Percentiles rank a stretch among this genome's conserved stretches.
Conservation (phyloP, 1,284 basidiomycete species). For the Ganoderma lucidum region DNA sequence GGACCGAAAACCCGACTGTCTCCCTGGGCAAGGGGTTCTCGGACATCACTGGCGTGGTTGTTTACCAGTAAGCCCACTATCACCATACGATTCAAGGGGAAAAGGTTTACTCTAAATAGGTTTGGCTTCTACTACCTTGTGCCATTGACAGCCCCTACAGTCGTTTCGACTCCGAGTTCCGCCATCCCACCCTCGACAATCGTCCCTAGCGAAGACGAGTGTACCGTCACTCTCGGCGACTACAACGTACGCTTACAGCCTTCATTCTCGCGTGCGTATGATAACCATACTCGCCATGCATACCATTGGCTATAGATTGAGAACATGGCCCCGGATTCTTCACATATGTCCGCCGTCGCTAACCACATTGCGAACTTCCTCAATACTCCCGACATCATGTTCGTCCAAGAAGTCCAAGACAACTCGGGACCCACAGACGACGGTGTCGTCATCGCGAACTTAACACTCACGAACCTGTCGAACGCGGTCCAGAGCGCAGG, state of each 20-base stretch:
- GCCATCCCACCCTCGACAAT: slow-evolving; percentile 52
- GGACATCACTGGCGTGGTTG: slow-evolving; percentile 64
- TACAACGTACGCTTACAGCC: slow-evolving; percentile 55
- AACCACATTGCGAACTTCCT: slow-evolving; percentile 60
- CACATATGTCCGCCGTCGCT: slow-evolving; percentile 56
- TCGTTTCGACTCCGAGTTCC: slow-evolving; percentile 50
- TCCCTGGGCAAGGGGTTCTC: slow-evolving; percentile 56
- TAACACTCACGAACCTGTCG: slow-evolving; percentile 60
- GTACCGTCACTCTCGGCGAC: slow-evolving; percentile 58
- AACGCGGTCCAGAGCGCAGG: slow-evolving; percentile 52
- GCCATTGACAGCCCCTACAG: slow-evolving; percentile 59
- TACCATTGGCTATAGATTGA: slow-evolving; percentile 50
- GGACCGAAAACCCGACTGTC: slow-evolving; percentile 58
- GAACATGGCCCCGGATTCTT: slow-evolving; percentile 59
- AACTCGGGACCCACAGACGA: slow-evolving; percentile 62
- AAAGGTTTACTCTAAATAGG: slow-evolving; percentile 15
- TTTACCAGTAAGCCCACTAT: slow-evolving; percentile 48
- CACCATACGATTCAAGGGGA: background rate
- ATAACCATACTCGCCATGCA: background rate
- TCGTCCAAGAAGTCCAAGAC: slow-evolving; percentile 73
- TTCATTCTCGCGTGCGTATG: too few relatives aligned
- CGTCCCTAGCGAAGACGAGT: slow-evolving; percentile 44
- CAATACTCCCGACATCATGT: slow-evolving; percentile 62
- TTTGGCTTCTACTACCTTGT: slow-evolving; percentile 63
- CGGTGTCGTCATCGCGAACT: slow-evolving; percentile 59